These are phyloP conservation scores for Phytophthora fragariae DNA, from an alignment of 352 stramenopile species.

Conservation along the genomic window DNA sequence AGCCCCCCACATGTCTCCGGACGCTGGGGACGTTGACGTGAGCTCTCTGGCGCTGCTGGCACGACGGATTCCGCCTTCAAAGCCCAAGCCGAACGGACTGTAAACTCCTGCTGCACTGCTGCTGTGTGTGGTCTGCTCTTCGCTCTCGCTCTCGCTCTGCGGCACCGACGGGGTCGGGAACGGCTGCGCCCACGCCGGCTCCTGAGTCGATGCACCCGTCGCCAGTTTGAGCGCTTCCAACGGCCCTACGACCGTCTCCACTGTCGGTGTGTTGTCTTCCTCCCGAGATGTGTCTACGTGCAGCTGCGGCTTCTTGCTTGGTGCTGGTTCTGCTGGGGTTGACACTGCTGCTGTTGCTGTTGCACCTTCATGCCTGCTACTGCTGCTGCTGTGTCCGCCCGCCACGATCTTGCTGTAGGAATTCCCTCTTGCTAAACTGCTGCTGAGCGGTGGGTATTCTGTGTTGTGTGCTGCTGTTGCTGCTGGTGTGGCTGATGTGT, in stretches of 20 bases:
- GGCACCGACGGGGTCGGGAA: slow-evolving; percentile 63
- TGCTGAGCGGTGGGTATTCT: slow-evolving; percentile 22
- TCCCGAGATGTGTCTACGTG: slow-evolving; percentile 58
- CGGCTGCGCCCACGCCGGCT: slow-evolving; percentile 73
- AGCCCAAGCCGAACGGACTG: slow-evolving; percentile 79
- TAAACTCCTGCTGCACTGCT: slow-evolving; percentile 49
- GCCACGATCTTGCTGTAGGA: slow-evolving; percentile 66
- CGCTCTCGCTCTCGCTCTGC: slow-evolving; percentile 50
- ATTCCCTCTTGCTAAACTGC: slow-evolving; percentile 28
- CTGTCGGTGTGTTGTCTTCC: slow-evolving; percentile 29
- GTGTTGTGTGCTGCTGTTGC: slow-evolving; percentile 29
- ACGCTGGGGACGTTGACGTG: slow-evolving; percentile 18
- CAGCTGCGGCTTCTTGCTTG: slow-evolving; percentile 48
- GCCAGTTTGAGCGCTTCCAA: slow-evolving; percentile 78
- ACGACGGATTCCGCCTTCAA: slow-evolving; percentile 69
- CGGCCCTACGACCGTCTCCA: slow-evolving; percentile 56
- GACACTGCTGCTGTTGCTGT: slow-evolving; percentile 6
- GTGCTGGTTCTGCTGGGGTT: slow-evolving; percentile 13
- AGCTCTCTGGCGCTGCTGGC: slow-evolving; percentile 36
- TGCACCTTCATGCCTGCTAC: slow-evolving; percentile 17
- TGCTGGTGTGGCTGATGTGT: slow-evolving; percentile 1
- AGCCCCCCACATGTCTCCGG: slow-evolving; percentile 37
- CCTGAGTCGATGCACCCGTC: slow-evolving; percentile 63
- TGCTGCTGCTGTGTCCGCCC: slow-evolving; percentile 32
- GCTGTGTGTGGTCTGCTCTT: slow-evolving; percentile 25